phyloP scores from a whole-genome alignment of 2,329 filamentous ascomycete species.

The Colletotrichum sublineola region DNA sequence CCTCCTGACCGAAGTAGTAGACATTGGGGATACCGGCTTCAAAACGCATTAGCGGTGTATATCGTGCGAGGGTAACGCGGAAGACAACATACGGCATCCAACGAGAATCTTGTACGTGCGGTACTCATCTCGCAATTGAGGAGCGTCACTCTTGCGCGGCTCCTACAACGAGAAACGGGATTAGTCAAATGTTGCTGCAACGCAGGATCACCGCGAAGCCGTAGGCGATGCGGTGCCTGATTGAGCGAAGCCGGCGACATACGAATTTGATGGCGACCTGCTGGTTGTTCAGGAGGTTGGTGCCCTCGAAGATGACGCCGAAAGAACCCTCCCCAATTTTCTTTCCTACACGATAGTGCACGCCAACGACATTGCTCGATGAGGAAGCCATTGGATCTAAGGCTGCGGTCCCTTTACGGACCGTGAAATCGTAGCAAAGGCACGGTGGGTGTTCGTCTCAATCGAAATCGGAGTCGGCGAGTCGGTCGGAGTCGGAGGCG shows the following conservation, averaged over 20 bases:
- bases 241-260: slow-evolving; percentile 56
- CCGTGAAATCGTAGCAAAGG: slow-evolving; percentile 26
- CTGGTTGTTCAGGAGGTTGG: slow-evolving; percentile 98
- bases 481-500: slow-evolving; percentile 21
- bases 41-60: slow-evolving; percentile 37
- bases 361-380: slow-evolving; percentile 96
- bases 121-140: slow-evolving; percentile 97
- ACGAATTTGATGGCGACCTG: slow-evolving; percentile 99
- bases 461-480: slow-evolving; percentile 25
- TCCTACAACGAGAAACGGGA: slow-evolving; percentile 69
- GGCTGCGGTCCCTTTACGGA: slow-evolving; percentile 45
- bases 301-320: slow-evolving; percentile 98
- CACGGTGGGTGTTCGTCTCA: slow-evolving; percentile 23
- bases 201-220: neutral
- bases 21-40: slow-evolving; percentile 98
- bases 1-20: slow-evolving; percentile 99
- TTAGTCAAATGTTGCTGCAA: slow-evolving; percentile 27
- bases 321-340: slow-evolving; percentile 99
- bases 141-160: slow-evolving; percentile 98
- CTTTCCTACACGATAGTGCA: slow-evolving; percentile 98
- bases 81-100: slow-evolving; percentile 94
- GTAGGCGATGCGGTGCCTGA: slow-evolving; percentile 13
- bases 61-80: neutral
- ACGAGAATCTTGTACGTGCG: slow-evolving; percentile 99
- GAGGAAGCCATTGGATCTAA: slow-evolving; percentile 79